These are phyloP conservation scores for Psidium guajava DNA, from an alignment of 345 rosid genomes.

Conservation along the genomic window DNA sequence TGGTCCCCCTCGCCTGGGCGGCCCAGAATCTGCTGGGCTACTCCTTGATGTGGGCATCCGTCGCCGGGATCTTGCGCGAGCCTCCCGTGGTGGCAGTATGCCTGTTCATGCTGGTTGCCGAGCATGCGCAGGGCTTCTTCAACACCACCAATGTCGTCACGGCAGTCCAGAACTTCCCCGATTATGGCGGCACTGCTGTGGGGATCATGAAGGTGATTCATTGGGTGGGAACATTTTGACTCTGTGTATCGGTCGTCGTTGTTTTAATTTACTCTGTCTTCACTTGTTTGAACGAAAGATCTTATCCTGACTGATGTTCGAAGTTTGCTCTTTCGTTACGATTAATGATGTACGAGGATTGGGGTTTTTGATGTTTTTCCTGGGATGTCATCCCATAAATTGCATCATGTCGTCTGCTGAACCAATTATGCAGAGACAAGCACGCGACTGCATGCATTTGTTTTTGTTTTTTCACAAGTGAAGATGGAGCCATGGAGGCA, in stretches of 20 bases:
- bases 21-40: constrained; percentile 46
- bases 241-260: background rate
- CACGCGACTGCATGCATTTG: too few species aligned
- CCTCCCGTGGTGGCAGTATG: constrained; percentile 25
- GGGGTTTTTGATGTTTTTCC: too few species aligned
- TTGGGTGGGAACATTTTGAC: background rate
- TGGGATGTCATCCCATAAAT: background rate
- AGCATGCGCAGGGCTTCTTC: constrained; percentile 25
- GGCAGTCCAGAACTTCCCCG: constrained; percentile 14
- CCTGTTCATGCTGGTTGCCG: constrained; percentile 18
- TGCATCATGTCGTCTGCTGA: background rate
- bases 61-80: constrained; percentile 28
- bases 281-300: background rate
- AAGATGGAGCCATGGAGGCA: too few species aligned
- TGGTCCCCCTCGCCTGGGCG: constrained; percentile 45
- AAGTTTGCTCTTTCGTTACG: background rate
- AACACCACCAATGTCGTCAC: constrained; percentile 25
- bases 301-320: background rate
- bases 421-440: background rate
- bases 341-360: background rate
- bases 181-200: constrained; percentile 22
- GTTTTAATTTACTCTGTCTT: background rate
- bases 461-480: too few species aligned
- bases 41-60: constrained; percentile 58
- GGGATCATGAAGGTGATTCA: constrained; percentile 27